Percentiles rank a stretch among this genome's conserved stretches.
These are phyloP conservation scores for Colletotrichum viniferum DNA, from an alignment of 2,329 filamentous ascomycete species.

Conservation along the genomic window DNA sequence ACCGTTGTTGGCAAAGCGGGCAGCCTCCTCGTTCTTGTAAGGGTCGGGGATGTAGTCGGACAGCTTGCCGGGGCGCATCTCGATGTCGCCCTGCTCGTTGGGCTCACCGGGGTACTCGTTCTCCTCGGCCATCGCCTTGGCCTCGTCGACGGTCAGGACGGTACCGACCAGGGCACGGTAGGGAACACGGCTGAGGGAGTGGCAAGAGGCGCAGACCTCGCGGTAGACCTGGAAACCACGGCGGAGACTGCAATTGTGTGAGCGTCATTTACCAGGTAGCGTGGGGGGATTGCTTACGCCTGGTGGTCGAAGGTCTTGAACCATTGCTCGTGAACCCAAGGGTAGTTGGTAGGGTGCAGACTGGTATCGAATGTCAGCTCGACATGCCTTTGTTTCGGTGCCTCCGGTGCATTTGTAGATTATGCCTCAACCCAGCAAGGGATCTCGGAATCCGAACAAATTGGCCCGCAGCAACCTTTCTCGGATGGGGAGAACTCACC, in stretches of 20 bases:
- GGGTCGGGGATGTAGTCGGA: slow-evolving; percentile 94
- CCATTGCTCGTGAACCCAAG: slow-evolving; percentile 93
- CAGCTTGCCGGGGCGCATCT: slow-evolving; percentile 98
- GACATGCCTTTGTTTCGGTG: background rate
- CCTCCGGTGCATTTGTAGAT: slow-evolving; percentile 6
- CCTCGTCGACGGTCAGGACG: slow-evolving; percentile 95
- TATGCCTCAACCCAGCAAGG: slow-evolving; percentile 20
- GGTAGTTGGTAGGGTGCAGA: slow-evolving; percentile 89
- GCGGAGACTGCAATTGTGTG: slow-evolving; percentile 71
- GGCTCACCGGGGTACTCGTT: slow-evolving; percentile 98
- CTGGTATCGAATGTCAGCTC: slow-evolving; percentile 49
- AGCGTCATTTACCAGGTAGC: slow-evolving; percentile 3
- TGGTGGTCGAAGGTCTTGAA: slow-evolving; percentile 96
- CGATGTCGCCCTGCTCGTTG: slow-evolving; percentile 96
- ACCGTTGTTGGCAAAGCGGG: slow-evolving; percentile 97
- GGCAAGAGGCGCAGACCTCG: slow-evolving; percentile 97
- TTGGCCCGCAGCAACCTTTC: slow-evolving; percentile 1
- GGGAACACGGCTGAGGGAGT: slow-evolving; percentile 92
- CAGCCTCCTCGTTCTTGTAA: slow-evolving; percentile 99
- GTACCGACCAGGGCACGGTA: slow-evolving; percentile 91
- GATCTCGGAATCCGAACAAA: slow-evolving; percentile 3
- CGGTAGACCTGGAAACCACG: slow-evolving; percentile 99
- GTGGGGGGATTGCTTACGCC: slow-evolving; percentile 67
- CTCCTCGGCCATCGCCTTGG: slow-evolving; percentile 95
- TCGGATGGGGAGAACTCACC: slow-evolving; percentile 69